Evolutionary conservation across 2,329 filamentous ascomycete species (phyloP).

Genomic region (Lachnellula cervina): DNA sequence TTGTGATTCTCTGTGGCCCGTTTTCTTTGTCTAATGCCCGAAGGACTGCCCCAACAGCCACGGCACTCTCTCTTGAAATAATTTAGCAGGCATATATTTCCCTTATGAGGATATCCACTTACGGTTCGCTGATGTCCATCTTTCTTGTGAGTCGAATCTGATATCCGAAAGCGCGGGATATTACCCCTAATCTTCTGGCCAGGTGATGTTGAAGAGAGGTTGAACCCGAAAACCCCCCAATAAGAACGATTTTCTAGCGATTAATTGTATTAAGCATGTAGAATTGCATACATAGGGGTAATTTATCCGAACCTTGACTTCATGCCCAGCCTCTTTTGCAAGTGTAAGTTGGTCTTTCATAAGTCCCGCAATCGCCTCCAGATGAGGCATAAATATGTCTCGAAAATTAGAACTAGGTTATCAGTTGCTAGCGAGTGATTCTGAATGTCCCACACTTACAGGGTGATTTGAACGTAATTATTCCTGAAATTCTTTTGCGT

Average conservation of each 20-base stretch:
- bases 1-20: slow-evolving; percentile 11
- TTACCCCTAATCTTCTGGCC: neutral
- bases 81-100: neutral
- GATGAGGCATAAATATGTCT: slow-evolving; percentile 3
- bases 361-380: slow-evolving; percentile 1
- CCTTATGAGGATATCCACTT: neutral
- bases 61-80: slow-evolving; percentile 6
- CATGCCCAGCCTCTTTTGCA: neutral
- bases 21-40: slow-evolving; percentile 14
- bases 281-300: neutral
- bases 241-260: slow-evolving; percentile 15
- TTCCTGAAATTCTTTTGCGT: neutral
- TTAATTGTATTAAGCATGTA: neutral
- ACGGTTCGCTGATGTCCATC: neutral
- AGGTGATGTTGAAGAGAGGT: slow-evolving; percentile 2
- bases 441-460: slow-evolving; percentile 1
- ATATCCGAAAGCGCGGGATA: neutral
- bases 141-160: neutral
- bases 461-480: neutral
- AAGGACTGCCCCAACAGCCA: slow-evolving; percentile 11
- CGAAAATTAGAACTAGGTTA: slow-evolving; percentile 1
- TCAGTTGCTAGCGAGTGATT: neutral
- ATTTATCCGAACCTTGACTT: slow-evolving; percentile 1
- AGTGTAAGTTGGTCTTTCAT: slow-evolving; percentile 6
- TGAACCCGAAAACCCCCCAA: slow-evolving; percentile 12